These are phyloP conservation scores for Penicillium silybi DNA, from an alignment of 495 filamentous ascomycete genomes.

Conservation along the genomic window DNA sequence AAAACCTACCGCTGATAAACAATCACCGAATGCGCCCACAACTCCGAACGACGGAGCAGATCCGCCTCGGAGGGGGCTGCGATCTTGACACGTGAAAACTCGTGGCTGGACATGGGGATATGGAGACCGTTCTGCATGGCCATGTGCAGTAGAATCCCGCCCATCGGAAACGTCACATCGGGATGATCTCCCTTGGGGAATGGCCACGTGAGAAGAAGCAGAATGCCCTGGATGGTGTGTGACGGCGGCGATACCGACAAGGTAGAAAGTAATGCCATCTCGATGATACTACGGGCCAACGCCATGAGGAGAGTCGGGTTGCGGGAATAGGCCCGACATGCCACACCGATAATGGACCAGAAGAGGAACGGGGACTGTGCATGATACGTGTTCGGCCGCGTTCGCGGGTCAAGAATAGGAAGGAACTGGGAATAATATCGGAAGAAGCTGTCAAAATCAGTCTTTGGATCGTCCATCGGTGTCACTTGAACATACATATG, in stretches of 20 bases:
- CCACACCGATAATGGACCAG: slow-evolving; percentile 45
- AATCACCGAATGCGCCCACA: slow-evolving; percentile 43
- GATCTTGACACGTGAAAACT: slow-evolving; percentile 38
- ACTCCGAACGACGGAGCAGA: slow-evolving; percentile 34
- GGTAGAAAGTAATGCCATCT: slow-evolving; percentile 44
- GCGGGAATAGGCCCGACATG: slow-evolving; percentile 31
- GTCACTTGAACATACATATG: slow-evolving; percentile 18
- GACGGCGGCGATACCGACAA: slow-evolving; percentile 35
- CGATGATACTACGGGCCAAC: slow-evolving; percentile 35
- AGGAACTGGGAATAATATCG: slow-evolving; percentile 42
- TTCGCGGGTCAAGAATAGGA: slow-evolving; percentile 40
- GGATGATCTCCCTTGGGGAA: slow-evolving; percentile 42
- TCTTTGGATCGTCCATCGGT: background rate
- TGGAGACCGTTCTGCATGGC: slow-evolving; percentile 51
- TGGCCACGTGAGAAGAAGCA: slow-evolving; percentile 49
- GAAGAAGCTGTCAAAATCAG: slow-evolving; percentile 37
- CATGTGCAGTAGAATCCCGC: slow-evolving; percentile 40
- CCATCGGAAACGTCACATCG: slow-evolving; percentile 40
- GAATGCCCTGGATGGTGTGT: slow-evolving; percentile 44
- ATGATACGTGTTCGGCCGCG: slow-evolving; percentile 41
- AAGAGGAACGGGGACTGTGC: slow-evolving; percentile 46
- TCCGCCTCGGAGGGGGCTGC: slow-evolving; percentile 33
- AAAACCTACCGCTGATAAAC: slow-evolving; percentile 37
- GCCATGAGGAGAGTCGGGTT: slow-evolving; percentile 43
- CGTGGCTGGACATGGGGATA: slow-evolving; percentile 45